Evolutionary conservation across 805 yeast species (phyloP), one percentile per base, ranked within the genome.

Genomic region (Scheffersomyces coipomensis): DNA sequence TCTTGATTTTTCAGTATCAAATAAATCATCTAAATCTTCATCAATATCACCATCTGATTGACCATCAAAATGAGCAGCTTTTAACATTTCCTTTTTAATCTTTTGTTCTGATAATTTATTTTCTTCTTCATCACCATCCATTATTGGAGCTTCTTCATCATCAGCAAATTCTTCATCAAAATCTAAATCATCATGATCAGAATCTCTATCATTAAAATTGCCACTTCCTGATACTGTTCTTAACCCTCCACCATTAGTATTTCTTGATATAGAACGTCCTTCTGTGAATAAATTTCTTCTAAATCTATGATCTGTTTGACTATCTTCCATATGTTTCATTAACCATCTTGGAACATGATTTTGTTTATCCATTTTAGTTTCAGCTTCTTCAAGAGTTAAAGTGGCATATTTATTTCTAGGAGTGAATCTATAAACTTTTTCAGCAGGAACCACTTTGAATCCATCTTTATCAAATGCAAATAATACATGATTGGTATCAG

Each of bases 61-160:
- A 24, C 83, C 89, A 38, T 77, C 80, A 43, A 87, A 76, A 31
- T 84, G 86, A 37, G 83, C 83, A 2, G 96, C 96, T 47, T 81
- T 77, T 43, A 84, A 66, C 95, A 86, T 87, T 60, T 88, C 95
- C 47, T 76, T 81, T 60, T 87, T 88, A 58, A 88, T 83, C 52
- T 86, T 82, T 48, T 75, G 78, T 62, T 93, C 97, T 37, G 89
- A 85, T 46, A 88, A 85, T 59, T 85, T 89, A 59, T 88, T 86
- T 56, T 93, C 98, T 55, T 93, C 97, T 56, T 91, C 98, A 45
- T 90, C 81, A 34, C 97, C 97, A 55, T 91, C 98, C 73, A 91
- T 80, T 43, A 93, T 86, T 21, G 99, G 99, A 1, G 98, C 98
- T 60, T 91, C 99, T 66, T 93, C 99, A 60, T 93, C 99, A 62